These are phyloP conservation scores for Jatropha multifida DNA, from an alignment of 441 rosid genomes.

Conservation along the genomic window DNA sequence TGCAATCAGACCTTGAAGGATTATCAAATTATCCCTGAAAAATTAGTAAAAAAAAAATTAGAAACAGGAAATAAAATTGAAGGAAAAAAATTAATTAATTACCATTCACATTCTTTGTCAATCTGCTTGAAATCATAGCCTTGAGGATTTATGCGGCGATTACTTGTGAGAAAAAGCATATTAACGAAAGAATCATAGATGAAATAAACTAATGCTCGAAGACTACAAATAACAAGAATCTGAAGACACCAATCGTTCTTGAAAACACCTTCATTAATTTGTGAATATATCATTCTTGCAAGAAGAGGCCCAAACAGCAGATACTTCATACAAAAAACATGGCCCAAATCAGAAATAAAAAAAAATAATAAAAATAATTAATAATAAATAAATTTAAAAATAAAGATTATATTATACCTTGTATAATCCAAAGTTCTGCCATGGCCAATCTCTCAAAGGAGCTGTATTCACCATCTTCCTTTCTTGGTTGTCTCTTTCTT, in stretches of 20 bases:
- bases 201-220: constrained; percentile 40
- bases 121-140: constrained; percentile 89
- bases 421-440: constrained; percentile 76
- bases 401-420: constrained; percentile 44
- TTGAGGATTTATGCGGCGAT: constrained; percentile 53
- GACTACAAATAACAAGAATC: constrained; percentile 47
- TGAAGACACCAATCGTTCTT: constrained; percentile 62
- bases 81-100: not conserved
- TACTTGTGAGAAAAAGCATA: constrained; percentile 63
- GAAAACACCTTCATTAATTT: constrained; percentile 41
- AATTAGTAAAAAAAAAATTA: not conserved
- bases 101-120: constrained; percentile 95
- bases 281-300: constrained; percentile 56
- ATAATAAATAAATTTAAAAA: not conserved
- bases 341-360: not conserved
- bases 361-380: not conserved
- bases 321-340: constrained; percentile 45
- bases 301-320: constrained; percentile 69
- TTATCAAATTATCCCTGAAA: constrained; percentile 83
- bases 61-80: not conserved
- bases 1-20: constrained; percentile 75
- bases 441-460: constrained; percentile 77
- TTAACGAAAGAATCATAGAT: constrained; percentile 45
- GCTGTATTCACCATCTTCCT: constrained; percentile 36
- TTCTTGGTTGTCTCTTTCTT: not conserved